These are phyloP conservation scores for Euphorbia peplus DNA, from an alignment of 345 rosid genomes.

Conservation along the genomic window DNA sequence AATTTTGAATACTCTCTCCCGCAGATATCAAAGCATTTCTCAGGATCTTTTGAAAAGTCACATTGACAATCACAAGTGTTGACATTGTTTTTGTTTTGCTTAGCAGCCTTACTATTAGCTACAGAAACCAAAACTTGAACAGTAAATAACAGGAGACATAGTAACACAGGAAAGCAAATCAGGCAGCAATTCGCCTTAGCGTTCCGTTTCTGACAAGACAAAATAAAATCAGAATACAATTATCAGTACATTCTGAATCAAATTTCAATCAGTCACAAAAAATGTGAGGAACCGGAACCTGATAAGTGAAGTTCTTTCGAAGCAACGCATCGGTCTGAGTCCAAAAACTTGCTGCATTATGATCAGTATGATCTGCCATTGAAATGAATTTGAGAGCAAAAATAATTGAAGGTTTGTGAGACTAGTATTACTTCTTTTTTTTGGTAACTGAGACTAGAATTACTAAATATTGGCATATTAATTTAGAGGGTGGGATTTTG, in stretches of 20 bases:
- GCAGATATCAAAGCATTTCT: constrained; percentile 52
- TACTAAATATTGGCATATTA: no score
- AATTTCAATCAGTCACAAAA: no score
- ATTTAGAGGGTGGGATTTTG: no score
- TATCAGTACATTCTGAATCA: neutral
- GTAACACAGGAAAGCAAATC: constrained; percentile 58
- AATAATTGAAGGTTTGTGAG: no score
- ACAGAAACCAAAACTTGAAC: constrained; percentile 42
- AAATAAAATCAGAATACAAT: neutral
- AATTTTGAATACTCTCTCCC: constrained; percentile 48
- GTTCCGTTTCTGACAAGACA: constrained; percentile 61
- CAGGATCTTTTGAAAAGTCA: constrained; percentile 34
- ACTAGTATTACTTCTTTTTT: no score
- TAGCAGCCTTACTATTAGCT: neutral
- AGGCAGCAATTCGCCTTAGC: constrained; percentile 56
- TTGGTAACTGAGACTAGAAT: no score
- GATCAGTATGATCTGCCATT: constrained; percentile 22
- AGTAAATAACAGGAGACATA: constrained; percentile 47
- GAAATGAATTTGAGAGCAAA: no score
- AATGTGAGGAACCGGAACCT: constrained; percentile 42
- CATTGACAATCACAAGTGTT: constrained; percentile 68
- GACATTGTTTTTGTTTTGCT: no score
- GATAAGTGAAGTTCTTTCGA: constrained; percentile 77
- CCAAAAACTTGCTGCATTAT: constrained; percentile 33
- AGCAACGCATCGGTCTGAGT: constrained; percentile 75